A percentile compares a stretch with the other conserved stretches of the same genome.
Conservation (phyloP, 192 early-diverging fungal genomes). For the Spinellus fusiger region DNA sequence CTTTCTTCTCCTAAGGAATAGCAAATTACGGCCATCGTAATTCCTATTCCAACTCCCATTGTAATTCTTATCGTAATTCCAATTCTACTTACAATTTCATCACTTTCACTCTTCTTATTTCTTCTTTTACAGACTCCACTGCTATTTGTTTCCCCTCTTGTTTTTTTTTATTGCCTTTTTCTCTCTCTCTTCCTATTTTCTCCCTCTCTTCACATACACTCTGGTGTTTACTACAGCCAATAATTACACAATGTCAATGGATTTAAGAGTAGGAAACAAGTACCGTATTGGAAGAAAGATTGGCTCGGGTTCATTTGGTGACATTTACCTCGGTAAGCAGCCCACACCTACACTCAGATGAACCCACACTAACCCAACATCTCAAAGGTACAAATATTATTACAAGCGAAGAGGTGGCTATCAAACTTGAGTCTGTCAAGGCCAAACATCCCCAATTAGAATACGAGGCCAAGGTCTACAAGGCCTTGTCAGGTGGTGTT, state of each 20-base stretch:
- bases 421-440: slow-evolving; percentile 93
- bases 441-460: slow-evolving; percentile 96
- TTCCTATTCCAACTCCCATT: no score
- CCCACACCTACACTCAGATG: no score
- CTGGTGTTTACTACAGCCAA: neutral
- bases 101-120: no score
- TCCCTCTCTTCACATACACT: neutral
- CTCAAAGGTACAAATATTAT: slow-evolving; percentile 71
- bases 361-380: no score
- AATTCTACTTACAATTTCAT: neutral
- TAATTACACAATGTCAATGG: slow-evolving; percentile 39
- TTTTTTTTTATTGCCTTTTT: neutral
- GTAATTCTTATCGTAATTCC: neutral
- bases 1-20: no score
- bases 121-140: no score
- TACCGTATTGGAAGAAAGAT: slow-evolving; percentile 94
- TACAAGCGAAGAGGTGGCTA: slow-evolving; percentile 94
- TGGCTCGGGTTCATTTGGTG: slow-evolving; percentile 96
- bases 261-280: slow-evolving; percentile 88
- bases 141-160: no score
- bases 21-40: no score
- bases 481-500: slow-evolving; percentile 84
- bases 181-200: neutral
- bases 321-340: slow-evolving; percentile 85
- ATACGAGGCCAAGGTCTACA: slow-evolving; percentile 96